Conservation (phyloP, 306 rosid genomes). For the Ochetophila trinervis region DNA sequence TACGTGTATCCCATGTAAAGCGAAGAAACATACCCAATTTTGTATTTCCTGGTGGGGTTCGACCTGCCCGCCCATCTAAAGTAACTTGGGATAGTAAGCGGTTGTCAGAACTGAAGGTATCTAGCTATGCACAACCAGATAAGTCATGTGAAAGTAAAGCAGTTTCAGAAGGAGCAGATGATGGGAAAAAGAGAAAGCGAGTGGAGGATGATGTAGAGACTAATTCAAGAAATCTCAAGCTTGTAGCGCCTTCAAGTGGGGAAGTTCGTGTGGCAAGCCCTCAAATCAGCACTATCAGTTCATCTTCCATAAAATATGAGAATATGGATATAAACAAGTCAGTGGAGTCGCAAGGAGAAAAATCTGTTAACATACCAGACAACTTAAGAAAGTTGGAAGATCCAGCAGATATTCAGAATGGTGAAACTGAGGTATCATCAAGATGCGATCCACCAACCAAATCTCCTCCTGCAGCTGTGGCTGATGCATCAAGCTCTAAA, state of each 20-base stretch:
- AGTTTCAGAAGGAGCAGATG: slow-evolving; percentile 41
- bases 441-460: slow-evolving; percentile 27
- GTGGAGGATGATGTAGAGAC: slow-evolving; percentile 46
- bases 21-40: slow-evolving; percentile 70
- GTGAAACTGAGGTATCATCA: slow-evolving; percentile 37
- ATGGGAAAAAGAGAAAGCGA: slow-evolving; percentile 60
- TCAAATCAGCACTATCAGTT: slow-evolving; percentile 37
- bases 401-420: slow-evolving; percentile 37
- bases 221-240: slow-evolving; percentile 39
- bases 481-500: slow-evolving; percentile 43
- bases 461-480: slow-evolving; percentile 15
- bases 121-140: slow-evolving; percentile 47
- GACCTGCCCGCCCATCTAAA: slow-evolving; percentile 58
- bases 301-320: slow-evolving; percentile 43
- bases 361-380: slow-evolving; percentile 16
- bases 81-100: slow-evolving; percentile 54
- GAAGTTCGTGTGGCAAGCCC: slow-evolving; percentile 50
- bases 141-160: slow-evolving; percentile 40
- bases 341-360: slow-evolving; percentile 27
- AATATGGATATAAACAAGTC: slow-evolving; percentile 36
- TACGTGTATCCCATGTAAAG: slow-evolving; percentile 70
- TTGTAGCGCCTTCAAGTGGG: slow-evolving; percentile 25
- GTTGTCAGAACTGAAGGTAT: slow-evolving; percentile 51
- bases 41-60: slow-evolving; percentile 76
- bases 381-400: slow-evolving; percentile 29